These are phyloP conservation scores for Echium plantagineum DNA, from an alignment of 257 asterid species.

Conservation along the genomic window DNA sequence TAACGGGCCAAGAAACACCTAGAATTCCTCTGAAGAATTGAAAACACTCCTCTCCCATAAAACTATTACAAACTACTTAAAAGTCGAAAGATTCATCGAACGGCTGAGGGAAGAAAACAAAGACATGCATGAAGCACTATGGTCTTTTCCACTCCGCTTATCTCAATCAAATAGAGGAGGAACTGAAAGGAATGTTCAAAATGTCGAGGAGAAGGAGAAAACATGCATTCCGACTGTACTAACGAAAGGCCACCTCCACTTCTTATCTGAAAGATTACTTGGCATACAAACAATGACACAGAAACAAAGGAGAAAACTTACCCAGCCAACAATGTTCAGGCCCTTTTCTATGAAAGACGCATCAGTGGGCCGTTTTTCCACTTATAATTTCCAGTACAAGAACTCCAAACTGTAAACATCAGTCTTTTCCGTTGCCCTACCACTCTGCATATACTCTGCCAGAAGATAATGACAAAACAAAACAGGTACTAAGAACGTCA, in stretches of 20 bases:
- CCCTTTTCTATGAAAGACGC: slow-evolving; percentile 81
- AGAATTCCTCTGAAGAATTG: too few species aligned
- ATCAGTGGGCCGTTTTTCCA: slow-evolving; percentile 72
- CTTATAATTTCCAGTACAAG: slow-evolving; percentile 61
- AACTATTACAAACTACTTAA: too few species aligned
- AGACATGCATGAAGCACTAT: too few species aligned
- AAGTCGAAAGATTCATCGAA: too few species aligned
- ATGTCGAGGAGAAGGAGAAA: neutral
- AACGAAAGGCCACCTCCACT: neutral
- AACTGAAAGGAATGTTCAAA: too few species aligned
- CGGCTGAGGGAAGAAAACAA: too few species aligned
- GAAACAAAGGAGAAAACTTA: slow-evolving; percentile 21
- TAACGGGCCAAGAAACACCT: too few species aligned
- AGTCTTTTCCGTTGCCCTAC: slow-evolving; percentile 82
- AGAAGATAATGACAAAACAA: slow-evolving; percentile 11
- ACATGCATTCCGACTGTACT: too few species aligned
- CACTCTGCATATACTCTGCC: slow-evolving; percentile 88
- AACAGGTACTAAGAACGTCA: neutral
- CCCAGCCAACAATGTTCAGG: slow-evolving; percentile 83
- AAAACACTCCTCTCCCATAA: too few species aligned
- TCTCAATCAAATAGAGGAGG: too few species aligned
- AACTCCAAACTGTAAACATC: slow-evolving; percentile 87
- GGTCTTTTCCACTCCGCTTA: too few species aligned
- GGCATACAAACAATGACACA: neutral
- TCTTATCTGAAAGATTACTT: neutral